Conservation (phyloP, 495 filamentous ascomycete genomes). For the Neurospora intermedia region DNA sequence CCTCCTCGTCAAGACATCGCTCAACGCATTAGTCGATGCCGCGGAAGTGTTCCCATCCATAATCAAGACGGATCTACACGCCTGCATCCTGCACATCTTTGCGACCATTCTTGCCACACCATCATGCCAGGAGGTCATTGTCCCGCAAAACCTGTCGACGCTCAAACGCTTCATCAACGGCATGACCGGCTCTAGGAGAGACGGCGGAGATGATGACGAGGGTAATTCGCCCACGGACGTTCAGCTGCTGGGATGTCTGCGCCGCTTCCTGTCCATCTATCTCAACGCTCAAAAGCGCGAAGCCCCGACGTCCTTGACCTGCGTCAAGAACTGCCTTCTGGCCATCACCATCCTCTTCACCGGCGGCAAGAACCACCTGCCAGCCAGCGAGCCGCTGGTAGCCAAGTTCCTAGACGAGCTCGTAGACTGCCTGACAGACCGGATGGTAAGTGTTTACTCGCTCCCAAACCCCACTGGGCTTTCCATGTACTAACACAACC, state of each 20-base stretch:
- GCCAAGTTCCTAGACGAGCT: conserved; percentile 59
- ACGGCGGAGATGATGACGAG: conserved; percentile 8
- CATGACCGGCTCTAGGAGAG: conserved; percentile 43
- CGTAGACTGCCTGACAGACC: conserved; percentile 74
- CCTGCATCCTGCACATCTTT: conserved; percentile 95
- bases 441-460: conserved; percentile 38
- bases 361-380: conserved; percentile 58
- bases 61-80: conserved; percentile 93
- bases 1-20: conserved; percentile 62
- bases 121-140: conserved; percentile 74
- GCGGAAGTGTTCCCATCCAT: conserved; percentile 91
- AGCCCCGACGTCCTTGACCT: conserved; percentile 64
- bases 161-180: conserved; percentile 80
- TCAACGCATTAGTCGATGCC: conserved; percentile 84
- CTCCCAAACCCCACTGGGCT: too few species aligned
- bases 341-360: conserved; percentile 83
- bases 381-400: conserved; percentile 61
- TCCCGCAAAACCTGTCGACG: conserved; percentile 83
- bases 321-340: conserved; percentile 87
- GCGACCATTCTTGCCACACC: conserved; percentile 82
- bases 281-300: conserved; percentile 77
- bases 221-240: conserved; percentile 31
- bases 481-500: too few species aligned
- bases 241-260: conserved; percentile 59
- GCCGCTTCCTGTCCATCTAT: conserved; percentile 69